These are phyloP conservation scores for Microdochium trichocladiopsis DNA, from an alignment of 2,329 filamentous ascomycete genomes.

Conservation along the genomic window DNA sequence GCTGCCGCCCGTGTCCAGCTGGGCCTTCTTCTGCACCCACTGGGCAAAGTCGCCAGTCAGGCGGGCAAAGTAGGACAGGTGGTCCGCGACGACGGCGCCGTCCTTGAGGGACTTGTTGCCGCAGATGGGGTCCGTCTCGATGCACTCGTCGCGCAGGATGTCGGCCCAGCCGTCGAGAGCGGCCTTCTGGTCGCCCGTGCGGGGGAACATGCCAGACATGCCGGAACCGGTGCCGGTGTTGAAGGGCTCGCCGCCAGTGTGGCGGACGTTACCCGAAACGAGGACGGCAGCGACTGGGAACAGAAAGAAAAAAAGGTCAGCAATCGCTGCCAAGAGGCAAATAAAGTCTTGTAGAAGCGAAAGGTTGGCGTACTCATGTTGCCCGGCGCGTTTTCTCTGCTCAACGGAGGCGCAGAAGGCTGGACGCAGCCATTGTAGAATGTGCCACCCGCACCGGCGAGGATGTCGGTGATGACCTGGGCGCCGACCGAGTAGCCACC, in stretches of 20 bases:
- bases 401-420: slow-evolving; percentile 13
- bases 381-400: slow-evolving; percentile 17
- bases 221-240: slow-evolving; percentile 20
- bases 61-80: not conserved
- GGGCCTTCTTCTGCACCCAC: not conserved
- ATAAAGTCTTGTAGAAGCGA: too few relatives aligned
- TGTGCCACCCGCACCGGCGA: slow-evolving; percentile 24
- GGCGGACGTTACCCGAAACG: slow-evolving; percentile 24
- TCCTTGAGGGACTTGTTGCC: not conserved
- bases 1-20: not conserved
- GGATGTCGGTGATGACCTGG: slow-evolving; percentile 27
- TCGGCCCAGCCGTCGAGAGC: slow-evolving; percentile 17
- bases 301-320: too few relatives aligned
- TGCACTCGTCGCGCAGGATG: slow-evolving; percentile 25
- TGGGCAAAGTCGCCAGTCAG: not conserved
- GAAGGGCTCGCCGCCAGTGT: slow-evolving; percentile 24
- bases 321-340: too few relatives aligned
- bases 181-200: slow-evolving; percentile 17
- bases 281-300: slow-evolving; percentile 22
- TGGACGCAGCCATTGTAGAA: slow-evolving; percentile 23
- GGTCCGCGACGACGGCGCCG: not conserved
- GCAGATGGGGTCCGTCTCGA: slow-evolving; percentile 29
- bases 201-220: slow-evolving; percentile 18
- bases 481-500: slow-evolving; percentile 33
- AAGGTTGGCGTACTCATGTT: slow-evolving; percentile 26